Evolutionary conservation across 495 filamentous ascomycete genomes (phyloP).

Genomic region (Aspergillus steynii): DNA sequence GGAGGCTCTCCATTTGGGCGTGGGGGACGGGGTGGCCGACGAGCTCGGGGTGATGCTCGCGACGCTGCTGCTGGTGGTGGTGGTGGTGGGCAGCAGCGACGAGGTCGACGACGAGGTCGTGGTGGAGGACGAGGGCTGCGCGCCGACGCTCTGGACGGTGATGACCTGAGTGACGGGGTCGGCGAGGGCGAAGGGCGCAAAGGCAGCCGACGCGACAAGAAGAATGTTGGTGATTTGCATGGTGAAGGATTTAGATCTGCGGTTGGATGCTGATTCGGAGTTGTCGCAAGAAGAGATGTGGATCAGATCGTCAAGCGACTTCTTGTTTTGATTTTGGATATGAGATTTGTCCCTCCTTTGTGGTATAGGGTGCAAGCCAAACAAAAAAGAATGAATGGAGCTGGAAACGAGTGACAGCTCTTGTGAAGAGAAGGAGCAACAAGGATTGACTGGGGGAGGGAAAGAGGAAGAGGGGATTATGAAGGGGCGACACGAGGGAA

Average conservation of each 20-base stretch:
- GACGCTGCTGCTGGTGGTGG: conserved; percentile 13
- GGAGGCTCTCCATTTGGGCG: conserved; percentile 10
- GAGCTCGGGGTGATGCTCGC: conserved; percentile 23
- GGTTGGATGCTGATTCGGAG: conserved; percentile 5
- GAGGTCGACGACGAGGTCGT: conserved; percentile 17
- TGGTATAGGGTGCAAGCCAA: not conserved
- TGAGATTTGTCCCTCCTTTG: conserved; percentile 11
- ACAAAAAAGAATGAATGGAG: conserved; percentile 38
- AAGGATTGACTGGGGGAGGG: conserved; percentile 14
- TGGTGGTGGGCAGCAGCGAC: conserved; percentile 25
- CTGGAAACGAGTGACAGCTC: conserved; percentile 45
- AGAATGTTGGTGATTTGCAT: conserved; percentile 43
- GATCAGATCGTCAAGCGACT: not conserved
- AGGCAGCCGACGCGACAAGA: conserved; percentile 30
- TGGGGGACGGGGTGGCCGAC: conserved; percentile 21
- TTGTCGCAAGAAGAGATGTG: conserved; percentile 1
- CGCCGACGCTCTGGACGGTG: conserved; percentile 36
- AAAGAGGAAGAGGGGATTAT: conserved; percentile 8
- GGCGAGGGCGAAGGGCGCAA: conserved; percentile 36
- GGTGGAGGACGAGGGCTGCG: conserved; percentile 26
- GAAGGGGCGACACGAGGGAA: conserved; percentile 18
- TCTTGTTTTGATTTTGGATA: not conserved
- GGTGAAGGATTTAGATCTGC: conserved; percentile 11
- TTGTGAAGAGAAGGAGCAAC: conserved; percentile 22
- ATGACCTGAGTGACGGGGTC: conserved; percentile 28